A percentile compares a stretch with the other conserved stretches of the same genome.
These are phyloP conservation scores for Schizochytrium sp. DNA, from an alignment of 108 stramenopile species.

Conservation along the genomic window DNA sequence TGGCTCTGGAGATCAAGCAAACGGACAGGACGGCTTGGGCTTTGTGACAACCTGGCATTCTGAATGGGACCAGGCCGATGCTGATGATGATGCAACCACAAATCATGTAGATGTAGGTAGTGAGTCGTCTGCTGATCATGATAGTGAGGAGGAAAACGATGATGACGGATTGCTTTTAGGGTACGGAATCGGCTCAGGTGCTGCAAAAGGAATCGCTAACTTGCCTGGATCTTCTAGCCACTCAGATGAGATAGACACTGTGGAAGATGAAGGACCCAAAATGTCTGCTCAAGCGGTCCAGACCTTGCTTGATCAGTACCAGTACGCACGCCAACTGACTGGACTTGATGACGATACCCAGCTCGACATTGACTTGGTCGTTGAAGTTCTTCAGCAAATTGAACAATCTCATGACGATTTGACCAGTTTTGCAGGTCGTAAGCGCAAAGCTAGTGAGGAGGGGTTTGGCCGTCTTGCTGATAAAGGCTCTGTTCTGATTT, in stretches of 20 bases:
- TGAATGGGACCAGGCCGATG: constrained; percentile 36
- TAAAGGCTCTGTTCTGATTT: constrained; percentile 85
- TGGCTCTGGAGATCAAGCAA: not conserved
- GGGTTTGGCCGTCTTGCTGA: constrained; percentile 43
- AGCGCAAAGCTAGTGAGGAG: not conserved
- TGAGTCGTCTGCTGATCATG: not conserved
- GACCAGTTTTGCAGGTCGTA: not conserved
- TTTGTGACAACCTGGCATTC: constrained; percentile 18
- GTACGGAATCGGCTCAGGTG: constrained; percentile 2
- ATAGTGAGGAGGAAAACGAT: not conserved
- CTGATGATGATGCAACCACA: not conserved
- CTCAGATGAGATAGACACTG: constrained; percentile 15
- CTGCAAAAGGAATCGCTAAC: too few relatives aligned
- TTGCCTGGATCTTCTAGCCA: not conserved
- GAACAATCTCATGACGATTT: constrained; percentile 37
- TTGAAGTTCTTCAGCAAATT: constrained; percentile 46
- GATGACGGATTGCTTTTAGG: not conserved
- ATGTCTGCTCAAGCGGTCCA: not conserved
- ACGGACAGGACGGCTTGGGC: not conserved
- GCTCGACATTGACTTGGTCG: constrained; percentile 47
- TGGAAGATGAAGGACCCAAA: constrained; percentile 38
- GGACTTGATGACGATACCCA: constrained; percentile 25
- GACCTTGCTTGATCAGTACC: constrained; percentile 25
- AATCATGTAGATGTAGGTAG: not conserved
- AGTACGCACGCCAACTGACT: constrained; percentile 54